Evolutionary conservation across 192 early-diverging fungal species (phyloP).

Genomic region (Polychytrium aggregatum): DNA sequence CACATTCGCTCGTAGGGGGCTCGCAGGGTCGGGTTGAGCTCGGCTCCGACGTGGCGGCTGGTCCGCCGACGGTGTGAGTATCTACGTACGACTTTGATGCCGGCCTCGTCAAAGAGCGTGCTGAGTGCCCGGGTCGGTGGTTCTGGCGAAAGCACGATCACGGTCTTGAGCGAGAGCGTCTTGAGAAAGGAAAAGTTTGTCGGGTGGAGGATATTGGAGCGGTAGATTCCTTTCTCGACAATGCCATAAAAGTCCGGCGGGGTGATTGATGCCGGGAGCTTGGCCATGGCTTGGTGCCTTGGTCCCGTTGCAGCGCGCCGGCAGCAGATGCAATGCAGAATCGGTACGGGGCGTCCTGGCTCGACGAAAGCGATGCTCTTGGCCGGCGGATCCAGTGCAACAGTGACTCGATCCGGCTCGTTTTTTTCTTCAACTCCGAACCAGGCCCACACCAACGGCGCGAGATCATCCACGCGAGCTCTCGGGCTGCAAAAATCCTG

Average conservation of each 20-base stretch:
- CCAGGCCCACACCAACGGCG: too few relatives aligned
- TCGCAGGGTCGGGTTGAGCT: neutral
- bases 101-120: conserved; percentile 26
- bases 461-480: too few relatives aligned
- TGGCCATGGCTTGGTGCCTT: conserved; percentile 2
- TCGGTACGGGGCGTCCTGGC: too few relatives aligned
- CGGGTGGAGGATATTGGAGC: conserved; percentile 63
- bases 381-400: too few relatives aligned
- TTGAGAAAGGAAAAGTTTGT: conserved; percentile 71
- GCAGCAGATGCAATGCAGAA: too few relatives aligned
- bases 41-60: too few relatives aligned
- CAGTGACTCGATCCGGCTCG: too few relatives aligned
- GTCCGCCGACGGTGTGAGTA: too few relatives aligned
- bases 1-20: neutral
- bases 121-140: conserved; percentile 3
- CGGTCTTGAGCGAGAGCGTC: conserved; percentile 63
- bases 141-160: conserved; percentile 74
- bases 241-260: conserved; percentile 71
- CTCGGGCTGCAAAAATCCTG: too few relatives aligned
- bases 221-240: conserved; percentile 80
- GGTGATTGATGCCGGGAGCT: conserved; percentile 5
- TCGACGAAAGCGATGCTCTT: too few relatives aligned
- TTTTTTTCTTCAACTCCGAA: too few relatives aligned
- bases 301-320: too few relatives aligned
- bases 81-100: conserved; percentile 42